Evolutionary conservation across 805 yeast genomes (phyloP).

Genomic region (Starmera caribaea): DNA sequence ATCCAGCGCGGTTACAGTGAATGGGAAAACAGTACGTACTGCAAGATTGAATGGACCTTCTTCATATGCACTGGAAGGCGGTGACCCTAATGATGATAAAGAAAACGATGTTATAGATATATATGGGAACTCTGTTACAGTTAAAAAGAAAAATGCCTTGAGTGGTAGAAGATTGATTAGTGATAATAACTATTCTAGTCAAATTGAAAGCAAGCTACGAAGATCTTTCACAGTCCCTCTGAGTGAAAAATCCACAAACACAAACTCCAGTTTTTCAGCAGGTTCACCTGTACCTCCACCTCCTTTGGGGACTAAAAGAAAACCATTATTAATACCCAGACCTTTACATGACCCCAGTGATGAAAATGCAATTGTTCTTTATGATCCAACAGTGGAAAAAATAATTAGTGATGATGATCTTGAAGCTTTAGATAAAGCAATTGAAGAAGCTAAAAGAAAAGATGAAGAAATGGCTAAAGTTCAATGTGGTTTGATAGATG

Average conservation of each 20-base stretch:
- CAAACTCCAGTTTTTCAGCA: constrained; percentile 13
- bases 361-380: constrained; percentile 88
- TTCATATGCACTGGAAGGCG: constrained; percentile 31
- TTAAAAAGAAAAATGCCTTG: constrained; percentile 48
- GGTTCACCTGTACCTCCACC: constrained; percentile 43
- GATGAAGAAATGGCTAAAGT: constrained; percentile 18
- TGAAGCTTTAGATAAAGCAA: constrained; percentile 23
- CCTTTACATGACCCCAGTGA: constrained; percentile 93
- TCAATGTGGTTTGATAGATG: too few species aligned
- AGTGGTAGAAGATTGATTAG: constrained; percentile 41
- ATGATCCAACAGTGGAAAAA: constrained; percentile 85
- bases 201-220: constrained; percentile 30
- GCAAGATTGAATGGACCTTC: constrained; percentile 27
- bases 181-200: constrained; percentile 23
- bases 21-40: constrained; percentile 15
- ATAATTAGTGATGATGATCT: constrained; percentile 17
- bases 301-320: constrained; percentile 73
- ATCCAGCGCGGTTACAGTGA: constrained; percentile 13
- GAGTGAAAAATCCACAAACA: constrained; percentile 21
- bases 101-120: constrained; percentile 26
- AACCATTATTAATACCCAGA: constrained; percentile 65
- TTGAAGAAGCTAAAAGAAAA: constrained; percentile 16
- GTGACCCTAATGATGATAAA: constrained; percentile 17
- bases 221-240: constrained; percentile 57
- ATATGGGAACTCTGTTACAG: constrained; percentile 17